Percentiles rank a stretch among this genome's conserved stretches.
These are phyloP conservation scores for Cladosporium sp. DNA, from an alignment of 2,329 filamentous ascomycete species.

Conservation along the genomic window DNA sequence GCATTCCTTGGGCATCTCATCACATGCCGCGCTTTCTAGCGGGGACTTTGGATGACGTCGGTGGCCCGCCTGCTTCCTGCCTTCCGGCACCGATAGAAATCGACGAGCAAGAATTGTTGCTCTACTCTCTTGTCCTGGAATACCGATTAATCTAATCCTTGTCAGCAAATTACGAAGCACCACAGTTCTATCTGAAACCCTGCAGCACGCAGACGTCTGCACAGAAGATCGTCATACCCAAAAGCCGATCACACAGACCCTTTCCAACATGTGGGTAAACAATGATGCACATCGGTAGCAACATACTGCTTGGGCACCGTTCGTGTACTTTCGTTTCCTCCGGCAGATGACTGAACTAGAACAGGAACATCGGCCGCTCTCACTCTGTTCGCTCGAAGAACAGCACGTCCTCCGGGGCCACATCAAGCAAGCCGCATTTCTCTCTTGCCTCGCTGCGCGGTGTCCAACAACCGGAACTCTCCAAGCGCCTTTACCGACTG, in stretches of 20 bases:
- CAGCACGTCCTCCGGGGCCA: slow-evolving; percentile 42
- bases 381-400: slow-evolving; percentile 69
- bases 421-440: slow-evolving; percentile 60
- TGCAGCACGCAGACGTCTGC: background rate
- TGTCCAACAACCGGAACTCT: slow-evolving; percentile 79
- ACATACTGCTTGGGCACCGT: background rate
- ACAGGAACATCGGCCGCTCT: slow-evolving; percentile 49
- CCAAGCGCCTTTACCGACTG: slow-evolving; percentile 80
- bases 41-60: too few species aligned
- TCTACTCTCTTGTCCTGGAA: background rate
- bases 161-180: too few species aligned
- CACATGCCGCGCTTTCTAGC: too few species aligned
- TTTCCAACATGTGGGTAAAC: slow-evolving; percentile 8
- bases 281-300: slow-evolving; percentile 3
- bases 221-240: background rate
- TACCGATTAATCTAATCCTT: background rate
- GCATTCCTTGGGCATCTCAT: too few species aligned
- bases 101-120: too few species aligned
- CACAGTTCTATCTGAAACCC: background rate
- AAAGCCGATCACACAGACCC: background rate
- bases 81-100: too few species aligned
- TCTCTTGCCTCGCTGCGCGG: slow-evolving; percentile 83
- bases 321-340: background rate
- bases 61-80: too few species aligned
- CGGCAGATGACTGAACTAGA: too few species aligned